These are phyloP conservation scores for Isabelozyma pseudorhagii DNA, from an alignment of 805 yeast genomes.

Conservation along the genomic window DNA sequence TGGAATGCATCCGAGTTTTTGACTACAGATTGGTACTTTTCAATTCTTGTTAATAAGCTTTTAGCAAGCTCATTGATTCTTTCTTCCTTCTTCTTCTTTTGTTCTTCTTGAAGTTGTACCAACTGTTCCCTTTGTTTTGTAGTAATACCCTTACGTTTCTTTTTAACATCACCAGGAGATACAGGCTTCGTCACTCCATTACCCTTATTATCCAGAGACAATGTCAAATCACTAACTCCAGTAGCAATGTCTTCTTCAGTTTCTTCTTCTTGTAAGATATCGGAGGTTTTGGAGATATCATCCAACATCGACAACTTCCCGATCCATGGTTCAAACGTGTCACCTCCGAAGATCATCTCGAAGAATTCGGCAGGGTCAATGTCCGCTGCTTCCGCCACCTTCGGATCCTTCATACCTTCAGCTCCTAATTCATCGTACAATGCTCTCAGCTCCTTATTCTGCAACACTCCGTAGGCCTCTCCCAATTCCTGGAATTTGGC, in stretches of 20 bases:
- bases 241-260: slow-evolving; percentile 3
- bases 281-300: slow-evolving; percentile 67
- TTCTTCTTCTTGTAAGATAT: slow-evolving; percentile 33
- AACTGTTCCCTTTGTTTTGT: slow-evolving; percentile 48
- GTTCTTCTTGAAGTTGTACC: slow-evolving; percentile 49
- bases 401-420: slow-evolving; percentile 48
- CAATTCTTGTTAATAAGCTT: slow-evolving; percentile 49
- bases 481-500: slow-evolving; percentile 72
- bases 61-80: slow-evolving; percentile 50
- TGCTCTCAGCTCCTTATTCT: slow-evolving; percentile 64
- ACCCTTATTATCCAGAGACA: slow-evolving; percentile 2
- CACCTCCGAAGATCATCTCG: slow-evolving; percentile 81
- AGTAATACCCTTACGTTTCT: slow-evolving; percentile 27
- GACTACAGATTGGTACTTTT: slow-evolving; percentile 52
- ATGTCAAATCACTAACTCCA: slow-evolving; percentile 8
- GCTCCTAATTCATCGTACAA: slow-evolving; percentile 80
- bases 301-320: slow-evolving; percentile 60
- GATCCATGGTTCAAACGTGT: slow-evolving; percentile 67
- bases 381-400: slow-evolving; percentile 66
- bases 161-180: slow-evolving; percentile 18
- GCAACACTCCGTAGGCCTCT: slow-evolving; percentile 74
- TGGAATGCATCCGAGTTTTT: slow-evolving; percentile 58
- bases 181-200: slow-evolving; percentile 4
- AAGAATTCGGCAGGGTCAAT: slow-evolving; percentile 64
- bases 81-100: slow-evolving; percentile 46